Evolutionary conservation across 2,329 filamentous ascomycete genomes (phyloP).

Genomic region (Hyphodiscus sp.): DNA sequence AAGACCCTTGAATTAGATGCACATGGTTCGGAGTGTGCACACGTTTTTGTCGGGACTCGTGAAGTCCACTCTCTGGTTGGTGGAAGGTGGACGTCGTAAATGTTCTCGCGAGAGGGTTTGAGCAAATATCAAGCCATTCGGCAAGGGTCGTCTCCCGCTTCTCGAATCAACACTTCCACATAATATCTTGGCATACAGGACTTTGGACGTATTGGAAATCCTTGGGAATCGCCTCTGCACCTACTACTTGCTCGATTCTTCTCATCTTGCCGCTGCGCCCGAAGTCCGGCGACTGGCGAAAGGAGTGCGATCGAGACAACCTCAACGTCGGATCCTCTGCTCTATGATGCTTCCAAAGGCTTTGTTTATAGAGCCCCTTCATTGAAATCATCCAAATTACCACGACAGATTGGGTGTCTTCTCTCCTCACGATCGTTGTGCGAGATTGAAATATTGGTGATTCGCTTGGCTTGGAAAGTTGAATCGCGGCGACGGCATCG

Average conservation of each 20-base stretch:
- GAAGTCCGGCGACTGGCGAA: background rate
- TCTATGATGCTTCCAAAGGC: too few species aligned
- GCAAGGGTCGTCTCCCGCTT: background rate
- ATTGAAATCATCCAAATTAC: too few species aligned
- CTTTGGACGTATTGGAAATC: background rate
- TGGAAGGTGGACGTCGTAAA: background rate
- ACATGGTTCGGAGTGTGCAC: background rate
- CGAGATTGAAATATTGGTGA: too few species aligned
- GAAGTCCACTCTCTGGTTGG: background rate
- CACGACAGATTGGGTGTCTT: too few species aligned
- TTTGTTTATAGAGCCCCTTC: too few species aligned
- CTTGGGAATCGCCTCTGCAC: background rate
- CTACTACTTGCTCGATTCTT: background rate
- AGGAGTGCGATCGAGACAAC: background rate
- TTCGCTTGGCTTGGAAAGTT: background rate
- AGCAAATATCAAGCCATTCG: slow-evolving; percentile 11
- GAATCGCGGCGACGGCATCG: background rate
- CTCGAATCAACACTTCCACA: background rate
- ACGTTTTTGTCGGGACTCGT: background rate
- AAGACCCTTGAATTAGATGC: background rate
- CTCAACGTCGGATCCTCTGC: too few species aligned
- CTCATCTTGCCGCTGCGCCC: background rate
- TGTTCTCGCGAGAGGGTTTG: slow-evolving; percentile 6
- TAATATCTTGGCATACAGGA: background rate
- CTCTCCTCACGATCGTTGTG: too few species aligned